Percentiles rank a stretch among this genome's conserved stretches.
Conservation (phyloP, 2,329 filamentous ascomycete species). For the Pseudocercospora macadamiae region DNA sequence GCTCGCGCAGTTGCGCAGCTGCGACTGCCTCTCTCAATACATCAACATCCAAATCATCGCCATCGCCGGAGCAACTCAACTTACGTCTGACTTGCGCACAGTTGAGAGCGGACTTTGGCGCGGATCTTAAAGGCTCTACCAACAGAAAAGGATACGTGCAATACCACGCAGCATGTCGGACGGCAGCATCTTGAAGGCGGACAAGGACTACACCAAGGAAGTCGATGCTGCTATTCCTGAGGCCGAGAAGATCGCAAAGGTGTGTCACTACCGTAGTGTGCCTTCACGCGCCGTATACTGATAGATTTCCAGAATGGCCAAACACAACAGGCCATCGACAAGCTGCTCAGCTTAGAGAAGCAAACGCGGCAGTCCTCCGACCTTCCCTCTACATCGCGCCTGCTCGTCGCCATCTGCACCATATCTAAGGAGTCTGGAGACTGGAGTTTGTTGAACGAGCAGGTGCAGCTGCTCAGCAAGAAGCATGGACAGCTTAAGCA, state of each 20-base stretch:
- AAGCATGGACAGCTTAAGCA: slow-evolving; percentile 99
- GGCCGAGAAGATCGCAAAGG: slow-evolving; percentile 76
- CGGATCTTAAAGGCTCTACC: background rate
- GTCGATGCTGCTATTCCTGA: slow-evolving; percentile 89
- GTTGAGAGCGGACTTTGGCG: background rate
- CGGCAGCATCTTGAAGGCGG: slow-evolving; percentile 78
- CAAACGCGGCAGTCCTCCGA: slow-evolving; percentile 97
- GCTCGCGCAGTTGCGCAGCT: background rate
- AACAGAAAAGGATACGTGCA: background rate
- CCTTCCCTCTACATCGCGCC: slow-evolving; percentile 88
- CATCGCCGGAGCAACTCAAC: background rate
- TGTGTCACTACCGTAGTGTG: background rate
- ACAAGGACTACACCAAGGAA: slow-evolving; percentile 99
- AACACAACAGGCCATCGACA: slow-evolving; percentile 86
- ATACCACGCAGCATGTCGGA: slow-evolving; percentile 65
- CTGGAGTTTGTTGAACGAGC: slow-evolving; percentile 95
- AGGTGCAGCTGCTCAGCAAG: slow-evolving; percentile 93
- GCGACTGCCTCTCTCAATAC: background rate
- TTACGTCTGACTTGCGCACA: background rate
- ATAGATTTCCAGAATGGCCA: slow-evolving; percentile 61
- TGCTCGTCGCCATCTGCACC: slow-evolving; percentile 86
- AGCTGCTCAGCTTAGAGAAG: slow-evolving; percentile 89
- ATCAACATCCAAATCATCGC: slow-evolving; percentile 6
- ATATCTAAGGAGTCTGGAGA: slow-evolving; percentile 91
- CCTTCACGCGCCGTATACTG: background rate